Conservation (phyloP, 2,329 filamentous ascomycete species). For the Arthrobotrys conoides region DNA sequence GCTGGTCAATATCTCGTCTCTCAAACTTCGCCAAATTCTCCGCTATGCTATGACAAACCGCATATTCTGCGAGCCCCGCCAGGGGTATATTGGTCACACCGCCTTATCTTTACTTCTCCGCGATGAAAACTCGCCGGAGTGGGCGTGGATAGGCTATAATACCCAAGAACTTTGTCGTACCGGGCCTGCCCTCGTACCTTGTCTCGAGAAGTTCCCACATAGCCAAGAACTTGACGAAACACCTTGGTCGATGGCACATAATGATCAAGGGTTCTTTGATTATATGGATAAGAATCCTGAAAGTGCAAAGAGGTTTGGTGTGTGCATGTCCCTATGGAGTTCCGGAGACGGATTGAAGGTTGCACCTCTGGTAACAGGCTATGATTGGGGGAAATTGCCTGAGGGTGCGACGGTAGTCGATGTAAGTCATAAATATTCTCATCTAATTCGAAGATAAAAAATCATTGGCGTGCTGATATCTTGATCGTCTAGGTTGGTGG, state of each 20-base stretch:
- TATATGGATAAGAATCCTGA: conserved; percentile 64
- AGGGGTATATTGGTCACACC: conserved; percentile 72
- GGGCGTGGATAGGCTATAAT: conserved; percentile 73
- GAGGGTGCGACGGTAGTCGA: conserved; percentile 72
- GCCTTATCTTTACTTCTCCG: conserved; percentile 71
- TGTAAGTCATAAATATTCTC: conserved; percentile 63
- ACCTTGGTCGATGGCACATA: conserved; percentile 64
- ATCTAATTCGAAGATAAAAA: not conserved
- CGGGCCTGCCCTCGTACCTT: conserved; percentile 62
- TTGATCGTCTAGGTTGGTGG: conserved; percentile 68
- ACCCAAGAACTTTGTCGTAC: conserved; percentile 68
- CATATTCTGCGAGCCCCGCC: conserved; percentile 72
- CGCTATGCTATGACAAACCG: conserved; percentile 74
- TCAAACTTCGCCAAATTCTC: conserved; percentile 71
- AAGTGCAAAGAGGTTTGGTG: conserved; percentile 71
- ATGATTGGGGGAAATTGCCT: conserved; percentile 70
- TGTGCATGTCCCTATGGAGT: conserved; percentile 72
- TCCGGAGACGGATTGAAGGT: conserved; percentile 73
- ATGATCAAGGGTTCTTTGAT: conserved; percentile 65
- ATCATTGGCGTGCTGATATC: not conserved
- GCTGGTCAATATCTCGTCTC: conserved; percentile 64
- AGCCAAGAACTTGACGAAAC: conserved; percentile 63
- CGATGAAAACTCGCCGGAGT: conserved; percentile 68
- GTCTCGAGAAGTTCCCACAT: conserved; percentile 64
- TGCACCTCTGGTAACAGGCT: conserved; percentile 71